These are phyloP conservation scores for Fusarium caatingaense DNA, from an alignment of 2,329 filamentous ascomycete species.

Conservation along the genomic window DNA sequence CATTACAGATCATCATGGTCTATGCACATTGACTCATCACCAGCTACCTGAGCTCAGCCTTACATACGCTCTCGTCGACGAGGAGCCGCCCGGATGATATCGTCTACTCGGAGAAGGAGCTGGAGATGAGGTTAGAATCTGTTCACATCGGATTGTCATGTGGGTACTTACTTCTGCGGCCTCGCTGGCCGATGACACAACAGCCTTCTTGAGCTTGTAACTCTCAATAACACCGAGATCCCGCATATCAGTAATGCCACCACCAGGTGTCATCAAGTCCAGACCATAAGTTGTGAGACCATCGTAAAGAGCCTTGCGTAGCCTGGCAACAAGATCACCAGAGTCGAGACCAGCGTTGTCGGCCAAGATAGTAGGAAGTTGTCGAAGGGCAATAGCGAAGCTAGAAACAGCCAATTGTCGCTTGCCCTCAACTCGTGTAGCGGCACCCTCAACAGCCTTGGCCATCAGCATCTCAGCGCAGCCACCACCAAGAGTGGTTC, in stretches of 20 bases:
- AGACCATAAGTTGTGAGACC: constrained; percentile 93
- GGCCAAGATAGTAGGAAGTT: constrained; percentile 94
- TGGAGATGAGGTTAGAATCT: constrained; percentile 53
- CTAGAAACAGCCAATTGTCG: constrained; percentile 92
- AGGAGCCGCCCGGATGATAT: constrained; percentile 95
- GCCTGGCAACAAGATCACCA: constrained; percentile 88
- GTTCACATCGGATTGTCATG: not conserved
- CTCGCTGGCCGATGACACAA: constrained; percentile 95
- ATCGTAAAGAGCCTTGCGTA: constrained; percentile 94
- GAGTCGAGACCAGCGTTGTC: constrained; percentile 98
- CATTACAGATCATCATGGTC: constrained; percentile 53
- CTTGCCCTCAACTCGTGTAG: constrained; percentile 95
- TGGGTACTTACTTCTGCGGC: constrained; percentile 83
- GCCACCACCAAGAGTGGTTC: constrained; percentile 92
- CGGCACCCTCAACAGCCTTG: constrained; percentile 93
- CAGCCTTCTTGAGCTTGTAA: constrained; percentile 98
- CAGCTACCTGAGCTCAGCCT: constrained; percentile 35
- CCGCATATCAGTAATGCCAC: constrained; percentile 94
- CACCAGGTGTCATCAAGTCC: constrained; percentile 88
- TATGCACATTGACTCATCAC: constrained; percentile 44
- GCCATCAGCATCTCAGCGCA: constrained; percentile 99
- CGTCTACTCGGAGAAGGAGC: constrained; percentile 93
- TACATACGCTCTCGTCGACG: constrained; percentile 62
- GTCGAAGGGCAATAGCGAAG: constrained; percentile 88
- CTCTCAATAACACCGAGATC: constrained; percentile 96